A percentile compares a stretch with the other conserved stretches of the same genome.
phyloP scores from a whole-genome alignment of 495 filamentous ascomycete genomes.

The Beverwykella pulmonaria region DNA sequence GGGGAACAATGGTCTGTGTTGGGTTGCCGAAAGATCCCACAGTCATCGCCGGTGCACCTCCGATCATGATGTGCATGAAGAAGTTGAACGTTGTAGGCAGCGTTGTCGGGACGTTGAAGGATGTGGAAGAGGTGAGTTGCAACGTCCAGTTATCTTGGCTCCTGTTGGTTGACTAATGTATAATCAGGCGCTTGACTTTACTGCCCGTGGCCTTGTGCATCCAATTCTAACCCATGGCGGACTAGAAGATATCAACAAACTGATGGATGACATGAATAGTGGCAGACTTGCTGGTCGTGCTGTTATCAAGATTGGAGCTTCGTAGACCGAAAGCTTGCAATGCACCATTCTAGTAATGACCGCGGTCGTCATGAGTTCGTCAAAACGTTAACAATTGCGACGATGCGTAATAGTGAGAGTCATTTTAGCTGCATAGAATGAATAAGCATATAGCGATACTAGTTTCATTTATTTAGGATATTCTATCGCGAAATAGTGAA shows the following conservation, averaged over 20 bases:
- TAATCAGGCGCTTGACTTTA: constrained; percentile 39
- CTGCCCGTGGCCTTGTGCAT: constrained; percentile 39
- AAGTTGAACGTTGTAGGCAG: constrained; percentile 41
- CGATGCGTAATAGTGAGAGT: too few species aligned
- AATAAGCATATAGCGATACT: too few species aligned
- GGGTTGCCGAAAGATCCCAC: constrained; percentile 21
- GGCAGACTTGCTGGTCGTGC: constrained; percentile 40
- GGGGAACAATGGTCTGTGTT: constrained; percentile 42
- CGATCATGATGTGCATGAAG: constrained; percentile 36
- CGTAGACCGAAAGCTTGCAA: too few species aligned
- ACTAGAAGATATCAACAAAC: constrained; percentile 39
- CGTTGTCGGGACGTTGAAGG: constrained; percentile 42
- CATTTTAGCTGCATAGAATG: too few species aligned
- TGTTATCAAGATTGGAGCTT: constrained; percentile 34
- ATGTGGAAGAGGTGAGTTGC: constrained; percentile 40
- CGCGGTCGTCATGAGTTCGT: too few species aligned
- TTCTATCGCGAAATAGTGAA: constrained; percentile 24
- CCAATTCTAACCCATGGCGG: constrained; percentile 37
- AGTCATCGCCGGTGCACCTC: constrained; percentile 39
- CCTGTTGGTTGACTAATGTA: not conserved
- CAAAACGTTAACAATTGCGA: too few species aligned
- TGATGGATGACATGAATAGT: constrained; percentile 33
- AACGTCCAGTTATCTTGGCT: not conserved
- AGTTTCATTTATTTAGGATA: too few species aligned
- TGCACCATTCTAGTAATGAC: too few species aligned